Conservation (phyloP, 2,329 filamentous ascomycete genomes). For the Ophiostoma sp. region DNA sequence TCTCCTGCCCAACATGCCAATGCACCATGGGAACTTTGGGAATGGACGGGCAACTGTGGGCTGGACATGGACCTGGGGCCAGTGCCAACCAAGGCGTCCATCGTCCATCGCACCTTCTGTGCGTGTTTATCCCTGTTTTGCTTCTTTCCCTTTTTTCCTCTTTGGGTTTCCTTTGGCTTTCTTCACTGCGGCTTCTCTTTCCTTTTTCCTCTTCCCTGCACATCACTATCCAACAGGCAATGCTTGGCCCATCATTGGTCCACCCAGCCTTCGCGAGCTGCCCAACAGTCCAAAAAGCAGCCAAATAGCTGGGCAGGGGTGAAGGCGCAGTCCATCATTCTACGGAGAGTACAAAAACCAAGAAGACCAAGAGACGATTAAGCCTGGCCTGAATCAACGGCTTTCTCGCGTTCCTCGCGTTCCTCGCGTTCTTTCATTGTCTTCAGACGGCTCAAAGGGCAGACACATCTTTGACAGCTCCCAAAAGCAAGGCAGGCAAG, state of each 20-base stretch:
- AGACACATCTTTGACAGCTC: neutral
- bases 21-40: too few species aligned
- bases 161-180: too few species aligned
- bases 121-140: neutral
- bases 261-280: too few species aligned
- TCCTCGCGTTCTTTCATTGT: neutral
- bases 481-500: neutral
- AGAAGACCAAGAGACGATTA: too few species aligned
- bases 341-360: too few species aligned
- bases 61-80: neutral
- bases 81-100: too few species aligned
- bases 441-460: neutral
- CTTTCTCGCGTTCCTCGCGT: neutral
- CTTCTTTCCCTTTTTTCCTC: neutral
- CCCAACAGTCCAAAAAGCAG: too few species aligned
- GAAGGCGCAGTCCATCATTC: too few species aligned
- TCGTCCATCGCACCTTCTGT: neutral
- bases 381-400: too few species aligned
- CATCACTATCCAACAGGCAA: neutral
- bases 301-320: too few species aligned
- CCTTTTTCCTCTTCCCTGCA: conserved; percentile 3
- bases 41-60: too few species aligned
- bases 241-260: neutral
- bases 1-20: neutral
- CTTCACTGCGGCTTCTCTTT: too few species aligned